Percentiles rank a stretch among this genome's conserved stretches.
phyloP scores from a whole-genome alignment of 129 eudicot genomes.

The Escallonia herrerae region DNA sequence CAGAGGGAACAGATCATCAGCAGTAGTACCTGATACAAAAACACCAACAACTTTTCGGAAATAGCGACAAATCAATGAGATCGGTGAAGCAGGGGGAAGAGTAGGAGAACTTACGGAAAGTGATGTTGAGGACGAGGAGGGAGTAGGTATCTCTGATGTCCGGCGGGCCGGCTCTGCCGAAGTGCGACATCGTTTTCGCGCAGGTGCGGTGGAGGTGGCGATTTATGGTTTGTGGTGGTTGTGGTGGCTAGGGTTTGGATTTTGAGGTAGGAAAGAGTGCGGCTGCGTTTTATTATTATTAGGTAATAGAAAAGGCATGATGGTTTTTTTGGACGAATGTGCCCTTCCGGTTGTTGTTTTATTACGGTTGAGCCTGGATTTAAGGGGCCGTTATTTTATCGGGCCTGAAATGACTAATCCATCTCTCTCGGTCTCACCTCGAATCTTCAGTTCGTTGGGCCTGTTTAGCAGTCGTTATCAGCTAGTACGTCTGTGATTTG shows the following conservation, averaged over 20 bases:
- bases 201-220: not conserved
- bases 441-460: no score
- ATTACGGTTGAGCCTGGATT: no score
- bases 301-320: no score
- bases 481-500: no score
- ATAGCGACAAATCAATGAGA: not conserved
- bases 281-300: no score
- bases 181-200: conserved; percentile 69
- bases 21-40: conserved; percentile 66
- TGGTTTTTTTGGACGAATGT: no score
- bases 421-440: no score
- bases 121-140: conserved; percentile 93
- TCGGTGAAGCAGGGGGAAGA: not conserved
- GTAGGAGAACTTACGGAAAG: conserved; percentile 54
- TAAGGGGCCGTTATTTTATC: no score
- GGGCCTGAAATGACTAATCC: no score
- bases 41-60: not conserved
- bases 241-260: not conserved
- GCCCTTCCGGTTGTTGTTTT: no score
- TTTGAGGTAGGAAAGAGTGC: not conserved
- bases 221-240: not conserved
- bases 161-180: conserved; percentile 95
- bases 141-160: conserved; percentile 95
- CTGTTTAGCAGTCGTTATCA: no score
- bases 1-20: conserved; percentile 89